A percentile compares a stretch with the other conserved stretches of the same genome.
Conservation (phyloP, 2,329 filamentous ascomycete species). For the Amesomyces nigricolor region DNA sequence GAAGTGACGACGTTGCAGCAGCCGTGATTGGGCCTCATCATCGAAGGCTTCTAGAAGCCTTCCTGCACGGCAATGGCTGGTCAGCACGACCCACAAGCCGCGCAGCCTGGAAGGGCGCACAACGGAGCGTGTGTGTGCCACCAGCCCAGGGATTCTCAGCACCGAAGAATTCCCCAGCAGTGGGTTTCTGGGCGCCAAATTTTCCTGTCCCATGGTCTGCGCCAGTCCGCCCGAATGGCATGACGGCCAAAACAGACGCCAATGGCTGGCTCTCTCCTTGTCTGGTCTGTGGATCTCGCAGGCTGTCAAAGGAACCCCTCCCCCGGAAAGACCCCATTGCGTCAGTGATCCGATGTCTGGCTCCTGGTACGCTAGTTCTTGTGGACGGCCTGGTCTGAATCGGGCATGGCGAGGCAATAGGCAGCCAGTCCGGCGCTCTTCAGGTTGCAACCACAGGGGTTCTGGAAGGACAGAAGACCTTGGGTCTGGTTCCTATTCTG, state of each 20-base stretch:
- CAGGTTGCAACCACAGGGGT: not conserved
- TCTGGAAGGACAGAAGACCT: not conserved
- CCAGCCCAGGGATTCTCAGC: not conserved
- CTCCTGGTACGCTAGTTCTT: not conserved
- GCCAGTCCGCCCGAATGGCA: not conserved
- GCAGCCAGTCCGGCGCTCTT: not conserved
- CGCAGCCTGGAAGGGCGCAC: not conserved
- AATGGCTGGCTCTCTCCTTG: not conserved
- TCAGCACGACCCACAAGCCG: conserved; percentile 6
- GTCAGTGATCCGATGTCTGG: not conserved
- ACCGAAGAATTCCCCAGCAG: not conserved
- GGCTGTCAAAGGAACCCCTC: not conserved
- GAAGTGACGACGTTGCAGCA: not conserved
- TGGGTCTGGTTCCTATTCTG: too few relatives aligned
- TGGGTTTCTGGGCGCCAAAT: not conserved
- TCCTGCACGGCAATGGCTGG: conserved; percentile 1
- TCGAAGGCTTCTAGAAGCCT: conserved; percentile 26
- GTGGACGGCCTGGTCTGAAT: not conserved
- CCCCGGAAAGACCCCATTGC: not conserved
- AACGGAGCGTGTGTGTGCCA: not conserved
- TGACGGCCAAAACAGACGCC: not conserved
- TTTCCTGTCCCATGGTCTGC: not conserved
- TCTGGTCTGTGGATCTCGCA: not conserved
- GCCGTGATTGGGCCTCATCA: conserved; percentile 6
- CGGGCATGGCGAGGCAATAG: conserved; percentile 15